phyloP scores from a whole-genome alignment of 2,329 filamentous ascomycete genomes.

The Colletotrichum horii region DNA sequence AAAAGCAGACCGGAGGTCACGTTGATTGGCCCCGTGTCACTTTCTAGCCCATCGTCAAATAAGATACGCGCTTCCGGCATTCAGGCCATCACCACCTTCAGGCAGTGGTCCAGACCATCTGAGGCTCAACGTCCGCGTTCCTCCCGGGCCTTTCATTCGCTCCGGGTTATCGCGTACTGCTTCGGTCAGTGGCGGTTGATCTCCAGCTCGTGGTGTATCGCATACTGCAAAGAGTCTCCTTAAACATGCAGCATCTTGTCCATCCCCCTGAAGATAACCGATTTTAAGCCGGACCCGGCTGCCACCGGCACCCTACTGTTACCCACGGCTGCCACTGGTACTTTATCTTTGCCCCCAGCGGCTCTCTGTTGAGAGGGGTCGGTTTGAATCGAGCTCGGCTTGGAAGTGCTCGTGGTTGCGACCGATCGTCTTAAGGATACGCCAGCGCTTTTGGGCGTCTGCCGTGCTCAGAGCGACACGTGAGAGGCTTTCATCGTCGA shows the following conservation, averaged over 20 bases:
- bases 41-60: not conserved
- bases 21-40: not conserved
- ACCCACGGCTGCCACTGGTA: fast-evolving
- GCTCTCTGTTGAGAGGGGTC: not conserved
- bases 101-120: not conserved
- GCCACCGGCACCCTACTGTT: not conserved
- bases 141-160: not conserved
- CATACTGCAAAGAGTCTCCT: not conserved
- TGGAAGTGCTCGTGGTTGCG: not conserved
- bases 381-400: not conserved
- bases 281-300: not conserved
- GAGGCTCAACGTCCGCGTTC: not conserved
- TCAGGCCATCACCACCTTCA: not conserved
- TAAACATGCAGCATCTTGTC: not conserved
- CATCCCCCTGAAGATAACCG: not conserved
- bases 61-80: not conserved
- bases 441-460: fast-evolving
- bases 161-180: not conserved
- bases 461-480: not conserved
- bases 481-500: fast-evolving
- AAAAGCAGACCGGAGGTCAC: not conserved
- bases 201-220: not conserved
- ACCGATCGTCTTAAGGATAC: fast-evolving
- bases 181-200: not conserved
- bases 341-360: not conserved